Conservation (phyloP, 108 stramenopile species). For the Cyclotella cryptica region DNA sequence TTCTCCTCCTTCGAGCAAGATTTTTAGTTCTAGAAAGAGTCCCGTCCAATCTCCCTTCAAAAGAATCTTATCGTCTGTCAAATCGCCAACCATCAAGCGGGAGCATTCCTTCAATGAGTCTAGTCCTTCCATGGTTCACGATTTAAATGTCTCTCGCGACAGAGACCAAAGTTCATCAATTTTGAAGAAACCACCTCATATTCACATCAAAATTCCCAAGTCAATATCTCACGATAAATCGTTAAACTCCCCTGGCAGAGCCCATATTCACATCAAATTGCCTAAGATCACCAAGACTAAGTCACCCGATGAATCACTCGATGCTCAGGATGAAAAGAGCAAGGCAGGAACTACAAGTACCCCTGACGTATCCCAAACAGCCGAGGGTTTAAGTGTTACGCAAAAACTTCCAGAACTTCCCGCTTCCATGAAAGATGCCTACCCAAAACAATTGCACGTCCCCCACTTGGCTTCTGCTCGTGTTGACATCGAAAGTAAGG, state of each 20-base stretch:
- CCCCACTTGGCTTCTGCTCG: conserved; percentile 1
- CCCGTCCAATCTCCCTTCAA: conserved; percentile 7
- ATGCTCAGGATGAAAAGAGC: neutral
- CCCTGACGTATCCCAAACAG: too few relatives aligned
- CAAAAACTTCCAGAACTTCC: conserved; percentile 2
- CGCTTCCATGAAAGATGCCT: neutral
- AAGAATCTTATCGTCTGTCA: conserved; percentile 16
- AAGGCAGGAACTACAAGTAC: conserved; percentile 21
- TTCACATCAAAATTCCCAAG: conserved; percentile 8
- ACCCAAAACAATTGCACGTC: conserved; percentile 6
- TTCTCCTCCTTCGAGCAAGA: neutral
- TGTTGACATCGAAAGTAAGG: conserved; percentile 34
- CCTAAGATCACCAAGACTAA: conserved; percentile 27
- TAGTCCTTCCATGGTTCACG: conserved; percentile 4
- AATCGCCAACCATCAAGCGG: neutral
- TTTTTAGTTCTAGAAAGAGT: neutral
- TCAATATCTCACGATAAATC: neutral
- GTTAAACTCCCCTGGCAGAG: neutral
- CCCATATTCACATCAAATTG: conserved; percentile 39
- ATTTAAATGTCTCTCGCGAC: neutral
- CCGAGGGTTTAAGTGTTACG: neutral
- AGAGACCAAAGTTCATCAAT: neutral
- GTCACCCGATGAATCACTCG: neutral
- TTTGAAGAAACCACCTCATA: neutral
- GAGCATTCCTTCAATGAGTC: neutral